Conservation (phyloP, 2,329 filamentous ascomycete species). For the Geosmithia flava region DNA sequence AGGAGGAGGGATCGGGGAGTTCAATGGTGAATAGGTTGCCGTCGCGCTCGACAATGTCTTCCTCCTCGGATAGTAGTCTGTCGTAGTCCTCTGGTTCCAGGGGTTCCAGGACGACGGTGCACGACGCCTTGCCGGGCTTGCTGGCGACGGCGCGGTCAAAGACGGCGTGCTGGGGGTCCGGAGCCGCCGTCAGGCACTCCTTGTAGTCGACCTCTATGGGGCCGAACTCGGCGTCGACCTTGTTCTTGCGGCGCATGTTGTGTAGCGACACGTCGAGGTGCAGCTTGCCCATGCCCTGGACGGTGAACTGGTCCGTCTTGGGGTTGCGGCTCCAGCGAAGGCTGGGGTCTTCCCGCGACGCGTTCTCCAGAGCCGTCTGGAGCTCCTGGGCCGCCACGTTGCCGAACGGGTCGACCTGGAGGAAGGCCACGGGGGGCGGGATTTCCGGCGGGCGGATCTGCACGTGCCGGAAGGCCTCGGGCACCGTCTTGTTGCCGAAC, state of each 20-base stretch:
- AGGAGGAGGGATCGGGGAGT: constrained; percentile 23
- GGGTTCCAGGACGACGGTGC: constrained; percentile 56
- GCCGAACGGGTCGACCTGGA: constrained; percentile 76
- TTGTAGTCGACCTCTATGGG: constrained; percentile 93
- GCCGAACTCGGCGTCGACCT: constrained; percentile 75
- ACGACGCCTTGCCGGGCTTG: constrained; percentile 66
- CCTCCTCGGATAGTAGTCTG: constrained; percentile 13
- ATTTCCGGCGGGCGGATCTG: constrained; percentile 82
- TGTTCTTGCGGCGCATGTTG: constrained; percentile 78
- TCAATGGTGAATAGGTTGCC: constrained; percentile 56
- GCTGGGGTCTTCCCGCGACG: constrained; percentile 87
- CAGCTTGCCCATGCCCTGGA: constrained; percentile 93
- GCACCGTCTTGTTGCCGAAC: constrained; percentile 46
- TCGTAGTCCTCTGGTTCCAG: constrained; percentile 30
- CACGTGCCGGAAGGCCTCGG: constrained; percentile 56
- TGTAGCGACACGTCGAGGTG: constrained; percentile 90
- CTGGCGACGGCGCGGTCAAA: constrained; percentile 75
- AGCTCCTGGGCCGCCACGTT: constrained; percentile 70
- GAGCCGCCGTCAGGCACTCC: constrained; percentile 56
- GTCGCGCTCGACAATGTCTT: constrained; percentile 41
- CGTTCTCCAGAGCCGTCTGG: constrained; percentile 59
- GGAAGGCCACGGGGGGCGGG: constrained; percentile 89
- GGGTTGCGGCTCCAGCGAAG: constrained; percentile 74
- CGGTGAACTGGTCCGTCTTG: constrained; percentile 83
- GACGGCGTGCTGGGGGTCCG: constrained; percentile 42